A percentile compares a stretch with the other conserved stretches of the same genome.
phyloP scores from a whole-genome alignment of 2,329 filamentous ascomycete species.

The Orbilia blumenaviensis region DNA sequence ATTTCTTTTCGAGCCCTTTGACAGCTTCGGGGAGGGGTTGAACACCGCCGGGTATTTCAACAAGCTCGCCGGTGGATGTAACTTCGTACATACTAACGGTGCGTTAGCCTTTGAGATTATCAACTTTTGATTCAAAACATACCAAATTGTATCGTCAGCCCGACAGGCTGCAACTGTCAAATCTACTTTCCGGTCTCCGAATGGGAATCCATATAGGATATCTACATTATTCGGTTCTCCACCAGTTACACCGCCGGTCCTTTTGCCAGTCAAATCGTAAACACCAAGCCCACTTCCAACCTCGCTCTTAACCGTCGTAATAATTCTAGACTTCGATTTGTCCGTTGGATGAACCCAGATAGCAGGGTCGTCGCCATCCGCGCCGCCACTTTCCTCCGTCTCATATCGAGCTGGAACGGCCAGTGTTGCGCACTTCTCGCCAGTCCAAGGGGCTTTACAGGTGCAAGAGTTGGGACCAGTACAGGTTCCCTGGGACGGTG shows the following conservation, averaged over 20 bases:
- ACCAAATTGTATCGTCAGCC: constrained; percentile 67
- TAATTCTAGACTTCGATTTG: constrained; percentile 63
- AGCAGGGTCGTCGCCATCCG: constrained; percentile 65
- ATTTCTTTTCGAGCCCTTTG: constrained; percentile 59
- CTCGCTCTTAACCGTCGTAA: constrained; percentile 67
- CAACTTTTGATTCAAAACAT: constrained; percentile 55
- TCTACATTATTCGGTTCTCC: constrained; percentile 68
- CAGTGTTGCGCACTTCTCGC: constrained; percentile 64
- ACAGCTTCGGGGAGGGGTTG: constrained; percentile 62
- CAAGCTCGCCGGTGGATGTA: constrained; percentile 63
- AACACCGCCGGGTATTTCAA: constrained; percentile 63
- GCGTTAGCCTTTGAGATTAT: background rate
- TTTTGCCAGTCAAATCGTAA: constrained; percentile 65
- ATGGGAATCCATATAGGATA: constrained; percentile 65
- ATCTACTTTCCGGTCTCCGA: constrained; percentile 62
- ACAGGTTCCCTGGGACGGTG: constrained; percentile 61
- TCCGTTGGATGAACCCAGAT: constrained; percentile 64
- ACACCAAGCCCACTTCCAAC: constrained; percentile 65
- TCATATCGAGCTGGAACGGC: constrained; percentile 62
- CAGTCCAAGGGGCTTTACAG: constrained; percentile 63
- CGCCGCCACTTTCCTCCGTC: constrained; percentile 62
- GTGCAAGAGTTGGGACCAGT: constrained; percentile 62
- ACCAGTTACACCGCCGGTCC: constrained; percentile 63
- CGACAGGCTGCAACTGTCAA: constrained; percentile 66
- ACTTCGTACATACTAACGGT: constrained; percentile 65